Base-by-base conservation (phyloP, 1,284 basidiomycete genomes). In the Puccinia horiana region DNA sequence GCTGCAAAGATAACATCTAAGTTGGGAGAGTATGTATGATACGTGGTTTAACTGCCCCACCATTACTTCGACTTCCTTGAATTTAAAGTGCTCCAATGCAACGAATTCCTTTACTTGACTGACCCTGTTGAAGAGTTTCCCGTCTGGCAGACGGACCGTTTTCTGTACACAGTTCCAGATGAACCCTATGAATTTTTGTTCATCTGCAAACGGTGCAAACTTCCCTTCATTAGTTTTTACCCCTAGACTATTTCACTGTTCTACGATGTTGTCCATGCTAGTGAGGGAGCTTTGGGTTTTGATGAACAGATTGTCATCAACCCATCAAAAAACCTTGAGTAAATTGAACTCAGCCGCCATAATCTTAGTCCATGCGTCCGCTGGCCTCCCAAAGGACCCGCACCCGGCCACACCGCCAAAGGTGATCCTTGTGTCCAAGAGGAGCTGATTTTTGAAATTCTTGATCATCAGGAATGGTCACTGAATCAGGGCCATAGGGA, bases 341-440 rank as follows among this genome's bases (percentile, higher is more conserved):
- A 74, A 35, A n/a, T 75, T 35, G 6, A 75, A 75, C 8, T 37
- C 47, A 11, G 0, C 6, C 32, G 56, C 3, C 16, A 56, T 75
- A 0, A 75, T 56, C 29, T 5, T 35, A 26, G 35, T 56, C 73
- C 73, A 75, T 1, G 56, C 23, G n/a, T 75, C 73, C 23, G 73
- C 73, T 26, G 73, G 73, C 0, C 73, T 6, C 1, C 73, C 73
- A 29, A 75, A 75, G 5, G 56, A 52, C 3, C 73, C 52, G 35
- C 73, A 75, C 1, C 73, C 73, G 0, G 52, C 29, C n/a, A n/a
- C n/a, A n/a, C n/a, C n/a, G n/a, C n/a, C n/a, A n/a, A n/a, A n/a
- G n/a, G n/a, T n/a, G n/a, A 12, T 52, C 73, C 23, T 42, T 29
- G 23, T 42, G n/a, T 11, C 47, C 54, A 9, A 18, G 26, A 52